A percentile compares a stretch with the other conserved stretches of the same genome.
phyloP scores from a whole-genome alignment of 352 stramenopile species.

The Pythium chondricola region DNA sequence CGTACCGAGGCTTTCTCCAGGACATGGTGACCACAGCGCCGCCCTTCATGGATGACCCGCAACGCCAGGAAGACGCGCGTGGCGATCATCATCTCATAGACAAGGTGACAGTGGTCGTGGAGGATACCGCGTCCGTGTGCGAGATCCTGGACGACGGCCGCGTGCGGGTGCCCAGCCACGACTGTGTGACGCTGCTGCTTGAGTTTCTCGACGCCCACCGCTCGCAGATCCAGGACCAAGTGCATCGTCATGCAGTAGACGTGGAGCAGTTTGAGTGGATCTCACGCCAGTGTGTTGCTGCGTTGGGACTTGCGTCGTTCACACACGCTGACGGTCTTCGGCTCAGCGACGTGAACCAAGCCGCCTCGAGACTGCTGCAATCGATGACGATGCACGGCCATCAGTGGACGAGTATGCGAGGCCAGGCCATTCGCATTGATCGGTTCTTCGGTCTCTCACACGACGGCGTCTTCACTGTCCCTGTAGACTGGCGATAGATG shows the following conservation, averaged over 20 bases:
- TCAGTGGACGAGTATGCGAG: background rate
- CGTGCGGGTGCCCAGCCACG: slow-evolving; percentile 29
- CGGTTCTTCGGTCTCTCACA: slow-evolving; percentile 16
- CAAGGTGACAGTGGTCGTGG: slow-evolving; percentile 33
- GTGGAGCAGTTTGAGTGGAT: slow-evolving; percentile 28
- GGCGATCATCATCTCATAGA: slow-evolving; percentile 26
- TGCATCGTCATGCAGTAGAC: background rate
- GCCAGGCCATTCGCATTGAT: slow-evolving; percentile 11
- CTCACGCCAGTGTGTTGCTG: slow-evolving; percentile 24
- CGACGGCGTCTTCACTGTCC: slow-evolving; percentile 15
- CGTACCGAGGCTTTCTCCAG: slow-evolving; percentile 50
- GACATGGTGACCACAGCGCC: slow-evolving; percentile 16
- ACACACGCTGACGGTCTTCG: slow-evolving; percentile 28
- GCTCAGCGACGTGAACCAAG: slow-evolving; percentile 19
- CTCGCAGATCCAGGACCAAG: slow-evolving; percentile 7
- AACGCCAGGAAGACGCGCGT: slow-evolving; percentile 1
- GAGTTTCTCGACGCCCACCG: slow-evolving; percentile 15
- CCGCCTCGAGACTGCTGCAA: slow-evolving; percentile 8
- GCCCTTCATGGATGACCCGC: slow-evolving; percentile 1
- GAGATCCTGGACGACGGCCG: slow-evolving; percentile 33
- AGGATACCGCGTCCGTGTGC: slow-evolving; percentile 34
- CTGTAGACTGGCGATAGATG: slow-evolving; percentile 7
- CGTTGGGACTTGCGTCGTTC: slow-evolving; percentile 27
- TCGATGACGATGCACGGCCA: background rate
- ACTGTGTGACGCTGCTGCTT: slow-evolving; percentile 3